phyloP scores from a whole-genome alignment of 1,139 yeast genomes.

The Waltiozyma solani region DNA sequence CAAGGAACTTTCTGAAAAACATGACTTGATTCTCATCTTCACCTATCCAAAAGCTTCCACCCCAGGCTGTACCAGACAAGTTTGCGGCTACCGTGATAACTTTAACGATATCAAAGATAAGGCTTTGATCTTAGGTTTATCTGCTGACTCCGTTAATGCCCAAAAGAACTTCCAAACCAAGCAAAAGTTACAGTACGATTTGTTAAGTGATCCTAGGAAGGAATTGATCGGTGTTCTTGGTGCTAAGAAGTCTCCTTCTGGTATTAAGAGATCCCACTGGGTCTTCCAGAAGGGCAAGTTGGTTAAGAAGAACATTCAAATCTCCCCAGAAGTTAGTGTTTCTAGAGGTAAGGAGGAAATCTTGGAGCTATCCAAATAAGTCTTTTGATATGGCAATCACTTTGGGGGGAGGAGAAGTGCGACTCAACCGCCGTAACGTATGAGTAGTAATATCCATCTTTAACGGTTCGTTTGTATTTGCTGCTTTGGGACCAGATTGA shows the following conservation, averaged over 20 bases:
- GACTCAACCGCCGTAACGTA: too few relatives aligned
- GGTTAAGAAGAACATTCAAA: constrained; percentile 49
- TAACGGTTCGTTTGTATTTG: too few relatives aligned
- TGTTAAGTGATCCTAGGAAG: constrained; percentile 68
- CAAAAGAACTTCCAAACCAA: constrained; percentile 70
- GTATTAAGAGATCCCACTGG: constrained; percentile 85
- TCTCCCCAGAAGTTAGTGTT: constrained; percentile 75
- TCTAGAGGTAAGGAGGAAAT: constrained; percentile 50
- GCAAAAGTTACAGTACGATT: constrained; percentile 60
- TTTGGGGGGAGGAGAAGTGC: too few relatives aligned
- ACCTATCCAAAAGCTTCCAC: constrained; percentile 91
- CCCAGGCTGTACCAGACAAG: constrained; percentile 94
- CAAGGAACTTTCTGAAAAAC: constrained; percentile 33
- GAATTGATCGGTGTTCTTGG: constrained; percentile 67
- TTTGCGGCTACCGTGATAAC: constrained; percentile 73
- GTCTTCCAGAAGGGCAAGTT: constrained; percentile 72
- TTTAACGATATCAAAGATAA: constrained; percentile 42
- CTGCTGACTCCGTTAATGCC: constrained; percentile 65
- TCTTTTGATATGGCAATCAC: too few relatives aligned
- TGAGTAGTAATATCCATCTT: too few relatives aligned
- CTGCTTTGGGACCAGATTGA: too few relatives aligned
- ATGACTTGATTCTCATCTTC: constrained; percentile 51
- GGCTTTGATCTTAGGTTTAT: constrained; percentile 54
- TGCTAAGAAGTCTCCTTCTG: constrained; percentile 61
- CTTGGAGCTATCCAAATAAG: constrained; percentile 17